These are phyloP conservation scores for Dactylella cylindrospora DNA, from an alignment of 2,329 filamentous ascomycete genomes.

Conservation along the genomic window DNA sequence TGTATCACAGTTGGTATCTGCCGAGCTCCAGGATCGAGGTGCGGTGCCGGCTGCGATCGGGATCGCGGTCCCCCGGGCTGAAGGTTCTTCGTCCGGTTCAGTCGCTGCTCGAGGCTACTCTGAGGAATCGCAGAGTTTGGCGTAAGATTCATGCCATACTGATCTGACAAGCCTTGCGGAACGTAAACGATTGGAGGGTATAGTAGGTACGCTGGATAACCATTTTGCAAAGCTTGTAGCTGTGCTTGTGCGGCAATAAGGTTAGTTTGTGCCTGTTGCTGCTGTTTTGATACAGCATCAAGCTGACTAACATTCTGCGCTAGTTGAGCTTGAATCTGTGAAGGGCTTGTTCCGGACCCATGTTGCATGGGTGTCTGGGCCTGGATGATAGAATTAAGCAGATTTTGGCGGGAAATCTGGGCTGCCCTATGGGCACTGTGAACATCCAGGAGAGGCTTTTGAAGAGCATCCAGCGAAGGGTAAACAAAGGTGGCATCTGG, in stretches of 20 bases:
- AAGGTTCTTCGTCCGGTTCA: conserved; percentile 40
- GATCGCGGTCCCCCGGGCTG: conserved; percentile 39
- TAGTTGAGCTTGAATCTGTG: conserved; percentile 13
- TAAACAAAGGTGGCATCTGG: conserved; percentile 28
- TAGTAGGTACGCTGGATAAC: conserved; percentile 23
- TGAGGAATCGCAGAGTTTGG: conserved; percentile 17
- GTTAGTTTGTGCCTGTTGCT: conserved; percentile 28
- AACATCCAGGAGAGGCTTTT: conserved; percentile 26
- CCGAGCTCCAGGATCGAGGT: conserved; percentile 28
- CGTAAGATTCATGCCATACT: conserved; percentile 16
- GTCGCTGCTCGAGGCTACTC: conserved; percentile 29
- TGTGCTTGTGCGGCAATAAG: conserved; percentile 29
- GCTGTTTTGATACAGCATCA: conserved; percentile 26
- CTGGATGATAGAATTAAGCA: conserved; percentile 15
- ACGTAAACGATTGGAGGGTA: conserved; percentile 22
- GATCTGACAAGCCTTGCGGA: conserved; percentile 1
- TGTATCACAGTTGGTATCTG: conserved; percentile 29
- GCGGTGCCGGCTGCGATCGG: conserved; percentile 33
- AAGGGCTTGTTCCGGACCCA: background rate
- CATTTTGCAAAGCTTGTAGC: conserved; percentile 11
- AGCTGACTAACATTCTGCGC: conserved; percentile 13
- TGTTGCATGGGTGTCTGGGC: background rate
- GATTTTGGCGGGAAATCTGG: conserved; percentile 13
- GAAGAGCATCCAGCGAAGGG: conserved; percentile 17
- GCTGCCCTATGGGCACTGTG: conserved; percentile 29